Conservation (phyloP, 2,329 filamentous ascomycete species). For the Exserohilum rostratum region DNA sequence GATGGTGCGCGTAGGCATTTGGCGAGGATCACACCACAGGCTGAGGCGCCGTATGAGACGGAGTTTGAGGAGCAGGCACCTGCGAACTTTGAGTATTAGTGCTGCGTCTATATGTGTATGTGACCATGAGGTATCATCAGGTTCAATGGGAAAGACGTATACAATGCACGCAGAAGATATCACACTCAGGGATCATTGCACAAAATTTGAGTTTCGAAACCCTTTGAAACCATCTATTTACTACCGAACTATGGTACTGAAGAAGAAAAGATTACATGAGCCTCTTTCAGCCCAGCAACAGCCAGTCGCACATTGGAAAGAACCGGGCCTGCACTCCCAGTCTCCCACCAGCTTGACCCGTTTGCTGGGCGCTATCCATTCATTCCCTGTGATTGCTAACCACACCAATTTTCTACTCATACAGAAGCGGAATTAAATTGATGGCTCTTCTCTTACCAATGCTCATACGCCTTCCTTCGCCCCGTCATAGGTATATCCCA, state of each 20-base stretch:
- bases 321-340: slow-evolving; percentile 42
- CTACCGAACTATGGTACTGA: background rate
- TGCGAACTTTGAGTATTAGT: slow-evolving; percentile 28
- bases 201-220: background rate
- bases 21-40: slow-evolving; percentile 82
- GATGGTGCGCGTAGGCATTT: slow-evolving; percentile 78
- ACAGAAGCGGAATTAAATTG: slow-evolving; percentile 14
- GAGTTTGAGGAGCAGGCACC: slow-evolving; percentile 45
- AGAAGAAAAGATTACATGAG: background rate
- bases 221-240: slow-evolving; percentile 4
- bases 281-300: background rate
- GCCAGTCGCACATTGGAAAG: slow-evolving; percentile 3
- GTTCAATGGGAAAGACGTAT: background rate
- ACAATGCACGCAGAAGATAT: background rate
- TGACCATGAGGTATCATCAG: background rate
- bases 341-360: slow-evolving; percentile 7
- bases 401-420: slow-evolving; percentile 25
- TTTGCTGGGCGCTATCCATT: background rate
- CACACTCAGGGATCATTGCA: too few species aligned
- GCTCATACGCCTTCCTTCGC: slow-evolving; percentile 4
- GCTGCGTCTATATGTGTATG: background rate
- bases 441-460: slow-evolving; percentile 2
- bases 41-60: slow-evolving; percentile 76
- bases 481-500: slow-evolving; percentile 10
- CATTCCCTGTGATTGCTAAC: background rate